Conservation (phyloP, 2,329 filamentous ascomycete species). For the Aspergillus carbonarius region DNA sequence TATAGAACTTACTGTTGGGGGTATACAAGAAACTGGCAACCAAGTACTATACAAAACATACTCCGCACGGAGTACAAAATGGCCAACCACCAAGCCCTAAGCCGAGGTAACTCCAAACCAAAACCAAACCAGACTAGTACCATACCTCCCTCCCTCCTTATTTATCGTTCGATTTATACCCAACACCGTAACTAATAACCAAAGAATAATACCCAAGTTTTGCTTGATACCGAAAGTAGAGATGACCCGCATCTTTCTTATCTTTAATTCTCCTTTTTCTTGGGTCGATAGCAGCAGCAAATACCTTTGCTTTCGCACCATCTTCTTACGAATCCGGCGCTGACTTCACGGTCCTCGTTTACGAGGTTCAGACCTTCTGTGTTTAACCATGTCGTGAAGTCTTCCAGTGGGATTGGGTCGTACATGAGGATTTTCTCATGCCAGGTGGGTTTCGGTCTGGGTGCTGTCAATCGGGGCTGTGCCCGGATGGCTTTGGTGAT, state of each 20-base stretch:
- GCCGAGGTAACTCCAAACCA: too few relatives aligned
- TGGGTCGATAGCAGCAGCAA: slow-evolving; percentile 65
- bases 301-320: slow-evolving; percentile 90
- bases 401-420: slow-evolving; percentile 85
- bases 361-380: slow-evolving; percentile 62
- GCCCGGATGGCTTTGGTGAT: slow-evolving; percentile 52
- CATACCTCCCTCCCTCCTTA: too few relatives aligned
- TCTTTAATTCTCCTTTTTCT: not conserved
- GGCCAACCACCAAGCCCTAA: too few relatives aligned
- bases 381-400: slow-evolving; percentile 81
- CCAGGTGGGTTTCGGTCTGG: slow-evolving; percentile 60
- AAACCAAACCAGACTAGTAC: too few relatives aligned
- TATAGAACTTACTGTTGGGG: too few relatives aligned
- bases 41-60: too few relatives aligned
- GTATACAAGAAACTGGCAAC: too few relatives aligned
- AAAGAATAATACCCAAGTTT: too few relatives aligned
- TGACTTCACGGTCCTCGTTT: slow-evolving; percentile 66
- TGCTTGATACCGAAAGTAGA: not conserved
- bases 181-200: too few relatives aligned
- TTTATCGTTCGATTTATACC: too few relatives aligned
- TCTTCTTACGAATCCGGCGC: slow-evolving; percentile 67
- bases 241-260: not conserved
- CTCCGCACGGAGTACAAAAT: too few relatives aligned
- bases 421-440: slow-evolving; percentile 92
- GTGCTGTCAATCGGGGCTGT: slow-evolving; percentile 37